Evolutionary conservation across 495 filamentous ascomycete genomes (phyloP).

Genomic region (Mytilinidion resinicola): DNA sequence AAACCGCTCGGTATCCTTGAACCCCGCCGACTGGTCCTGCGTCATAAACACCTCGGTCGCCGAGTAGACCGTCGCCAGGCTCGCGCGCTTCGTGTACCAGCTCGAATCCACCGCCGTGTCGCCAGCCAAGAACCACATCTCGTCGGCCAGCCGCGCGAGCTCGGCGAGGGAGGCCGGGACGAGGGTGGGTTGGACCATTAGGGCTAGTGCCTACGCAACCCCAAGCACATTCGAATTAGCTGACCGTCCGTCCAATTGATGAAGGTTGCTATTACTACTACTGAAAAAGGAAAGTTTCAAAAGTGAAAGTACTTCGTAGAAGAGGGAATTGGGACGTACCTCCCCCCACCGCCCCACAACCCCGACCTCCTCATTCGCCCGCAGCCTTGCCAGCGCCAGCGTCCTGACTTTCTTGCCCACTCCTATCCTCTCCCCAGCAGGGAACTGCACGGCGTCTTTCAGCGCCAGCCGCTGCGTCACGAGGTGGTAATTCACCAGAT

Average conservation of each 20-base stretch:
- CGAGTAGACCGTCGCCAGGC: slow-evolving; percentile 73
- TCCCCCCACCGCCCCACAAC: slow-evolving; percentile 77
- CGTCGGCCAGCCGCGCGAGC: slow-evolving; percentile 72
- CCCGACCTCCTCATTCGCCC: slow-evolving; percentile 61
- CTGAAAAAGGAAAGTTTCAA: not conserved
- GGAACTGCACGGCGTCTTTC: slow-evolving; percentile 46
- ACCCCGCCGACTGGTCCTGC: slow-evolving; percentile 62
- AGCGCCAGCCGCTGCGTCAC: slow-evolving; percentile 57
- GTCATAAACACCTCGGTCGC: slow-evolving; percentile 85
- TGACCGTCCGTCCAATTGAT: too few relatives aligned
- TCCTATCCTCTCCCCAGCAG: slow-evolving; percentile 27
- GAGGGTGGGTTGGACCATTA: slow-evolving; percentile 76
- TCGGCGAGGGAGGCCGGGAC: slow-evolving; percentile 72
- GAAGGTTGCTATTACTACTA: not conserved
- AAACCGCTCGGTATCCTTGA: slow-evolving; percentile 70
- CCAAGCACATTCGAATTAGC: not conserved
- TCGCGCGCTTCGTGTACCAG: slow-evolving; percentile 88
- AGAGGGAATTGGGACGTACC: slow-evolving; percentile 39
- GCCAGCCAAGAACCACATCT: slow-evolving; percentile 79
- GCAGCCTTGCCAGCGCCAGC: slow-evolving; percentile 64
- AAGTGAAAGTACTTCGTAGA: slow-evolving; percentile 19
- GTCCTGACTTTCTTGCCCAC: slow-evolving; percentile 54
- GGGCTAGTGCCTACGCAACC: slow-evolving; percentile 62
- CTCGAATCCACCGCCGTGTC: slow-evolving; percentile 72
- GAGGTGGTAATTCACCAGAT: slow-evolving; percentile 76